phyloP scores from a whole-genome alignment of 2,329 filamentous ascomycete genomes.

The Sphaerostilbella broomeana region DNA sequence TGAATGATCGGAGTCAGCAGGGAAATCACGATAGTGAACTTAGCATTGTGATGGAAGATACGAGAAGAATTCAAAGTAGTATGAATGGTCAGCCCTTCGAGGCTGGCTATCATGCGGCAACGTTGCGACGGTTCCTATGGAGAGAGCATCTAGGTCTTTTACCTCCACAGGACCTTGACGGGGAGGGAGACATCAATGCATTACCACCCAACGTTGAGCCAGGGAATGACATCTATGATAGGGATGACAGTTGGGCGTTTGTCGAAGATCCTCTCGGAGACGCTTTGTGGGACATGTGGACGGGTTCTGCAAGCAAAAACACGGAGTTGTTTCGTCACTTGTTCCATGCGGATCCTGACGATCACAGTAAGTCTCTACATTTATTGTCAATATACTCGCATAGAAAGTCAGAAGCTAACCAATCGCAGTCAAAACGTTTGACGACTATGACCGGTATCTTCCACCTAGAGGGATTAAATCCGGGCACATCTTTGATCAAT shows the following conservation, averaged over 20 bases:
- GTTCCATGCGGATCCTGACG: slow-evolving; percentile 84
- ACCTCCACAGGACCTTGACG: slow-evolving; percentile 64
- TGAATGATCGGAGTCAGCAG: slow-evolving; percentile 85
- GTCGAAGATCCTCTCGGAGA: slow-evolving; percentile 67
- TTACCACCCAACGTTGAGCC: slow-evolving; percentile 61
- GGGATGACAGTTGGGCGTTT: slow-evolving; percentile 55
- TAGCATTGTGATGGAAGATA: slow-evolving; percentile 84
- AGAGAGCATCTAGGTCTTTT: slow-evolving; percentile 84
- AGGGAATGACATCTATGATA: slow-evolving; percentile 56
- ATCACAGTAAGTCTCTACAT: slow-evolving; percentile 53
- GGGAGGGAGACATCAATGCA: slow-evolving; percentile 61
- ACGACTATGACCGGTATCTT: slow-evolving; percentile 79
- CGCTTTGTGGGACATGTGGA: slow-evolving; percentile 65
- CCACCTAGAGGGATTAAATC: slow-evolving; percentile 65
- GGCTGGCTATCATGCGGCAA: slow-evolving; percentile 75
- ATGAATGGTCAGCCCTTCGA: slow-evolving; percentile 76
- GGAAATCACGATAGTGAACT: slow-evolving; percentile 89
- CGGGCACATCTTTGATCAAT: slow-evolving; percentile 81
- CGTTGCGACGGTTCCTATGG: slow-evolving; percentile 76
- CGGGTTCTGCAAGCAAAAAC: slow-evolving; percentile 59
- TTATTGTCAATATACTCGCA: not conserved
- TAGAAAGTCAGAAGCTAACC: not conserved
- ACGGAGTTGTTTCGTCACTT: slow-evolving; percentile 70
- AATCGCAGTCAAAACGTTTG: slow-evolving; percentile 67
- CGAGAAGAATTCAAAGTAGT: slow-evolving; percentile 57